phyloP scores from a whole-genome alignment of 2,329 filamentous ascomycete genomes.

The Dendrostoma leiphaemia region DNA sequence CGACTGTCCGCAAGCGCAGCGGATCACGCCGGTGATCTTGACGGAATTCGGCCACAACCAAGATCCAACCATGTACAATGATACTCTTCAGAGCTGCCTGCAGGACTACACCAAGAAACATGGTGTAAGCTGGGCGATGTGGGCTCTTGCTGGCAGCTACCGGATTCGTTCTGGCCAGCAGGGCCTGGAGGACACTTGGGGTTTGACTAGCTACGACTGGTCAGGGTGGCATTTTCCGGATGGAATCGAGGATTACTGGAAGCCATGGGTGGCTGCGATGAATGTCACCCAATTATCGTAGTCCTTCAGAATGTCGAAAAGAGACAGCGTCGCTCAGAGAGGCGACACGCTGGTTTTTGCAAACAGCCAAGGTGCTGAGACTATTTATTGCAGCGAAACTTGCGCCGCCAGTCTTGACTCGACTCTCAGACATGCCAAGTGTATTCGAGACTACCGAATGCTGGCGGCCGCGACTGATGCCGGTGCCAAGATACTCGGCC shows the following conservation, averaged over 20 bases:
- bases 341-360: not conserved
- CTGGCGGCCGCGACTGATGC: not conserved
- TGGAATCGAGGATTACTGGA: slow-evolving; percentile 47
- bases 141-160: slow-evolving; percentile 47
- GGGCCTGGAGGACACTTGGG: slow-evolving; percentile 46
- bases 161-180: slow-evolving; percentile 43
- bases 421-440: slow-evolving; percentile 8
- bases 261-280: slow-evolving; percentile 47
- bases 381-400: not conserved
- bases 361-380: not conserved
- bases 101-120: slow-evolving; percentile 42
- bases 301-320: no score
- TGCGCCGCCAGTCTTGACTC: not conserved
- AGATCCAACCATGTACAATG: slow-evolving; percentile 38
- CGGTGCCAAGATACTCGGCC: slow-evolving; percentile 17
- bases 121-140: slow-evolving; percentile 47
- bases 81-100: slow-evolving; percentile 45
- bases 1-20: slow-evolving; percentile 33
- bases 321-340: no score
- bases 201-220: slow-evolving; percentile 45
- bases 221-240: slow-evolving; percentile 42
- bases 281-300: slow-evolving; percentile 22
- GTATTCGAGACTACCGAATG: not conserved
- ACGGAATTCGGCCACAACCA: slow-evolving; percentile 47
- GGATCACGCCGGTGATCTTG: slow-evolving; percentile 45